phyloP scores from a whole-genome alignment of 176 grass and related monocot species.

The Tuctoria greenei region DNA sequence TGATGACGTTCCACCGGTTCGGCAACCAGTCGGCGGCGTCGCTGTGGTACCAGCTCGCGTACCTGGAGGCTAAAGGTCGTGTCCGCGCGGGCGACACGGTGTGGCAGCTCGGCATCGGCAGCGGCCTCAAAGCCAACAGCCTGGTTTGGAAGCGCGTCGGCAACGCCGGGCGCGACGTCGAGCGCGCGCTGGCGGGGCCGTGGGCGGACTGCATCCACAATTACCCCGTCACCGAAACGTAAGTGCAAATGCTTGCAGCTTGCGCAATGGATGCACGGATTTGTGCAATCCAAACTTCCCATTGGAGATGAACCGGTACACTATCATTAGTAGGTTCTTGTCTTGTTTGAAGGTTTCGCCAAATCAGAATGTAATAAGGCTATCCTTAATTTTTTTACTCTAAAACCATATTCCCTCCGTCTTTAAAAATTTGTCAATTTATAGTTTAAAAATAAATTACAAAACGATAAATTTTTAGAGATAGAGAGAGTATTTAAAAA shows the following conservation, averaged over 20 bases:
- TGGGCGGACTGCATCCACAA: conserved; percentile 56
- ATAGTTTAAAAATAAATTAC: too few relatives aligned
- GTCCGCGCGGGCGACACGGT: conserved; percentile 47
- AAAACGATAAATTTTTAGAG: too few relatives aligned
- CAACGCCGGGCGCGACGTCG: not conserved
- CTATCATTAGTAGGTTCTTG: not conserved
- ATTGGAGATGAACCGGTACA: not conserved
- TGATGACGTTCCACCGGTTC: conserved; percentile 74
- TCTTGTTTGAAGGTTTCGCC: not conserved
- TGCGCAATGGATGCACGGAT: not conserved
- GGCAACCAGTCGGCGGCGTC: conserved; percentile 83
- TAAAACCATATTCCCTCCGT: too few relatives aligned
- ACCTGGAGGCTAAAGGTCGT: conserved; percentile 53
- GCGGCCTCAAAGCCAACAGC: conserved; percentile 65
- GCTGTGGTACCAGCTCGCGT: conserved; percentile 81
- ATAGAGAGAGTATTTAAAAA: too few relatives aligned
- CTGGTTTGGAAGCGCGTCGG: conserved; percentile 45
- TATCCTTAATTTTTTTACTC: too few relatives aligned
- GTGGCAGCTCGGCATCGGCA: conserved; percentile 68
- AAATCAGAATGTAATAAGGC: not conserved
- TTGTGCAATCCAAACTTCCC: not conserved
- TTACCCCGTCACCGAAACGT: conserved; percentile 23
- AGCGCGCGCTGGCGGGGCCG: conserved; percentile 15
- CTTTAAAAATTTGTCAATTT: too few relatives aligned
- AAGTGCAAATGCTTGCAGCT: not conserved